Evolutionary conservation across 345 rosid species (phyloP), one percentile per base, ranked within the genome.

Genomic region (Salix dunnii): DNA sequence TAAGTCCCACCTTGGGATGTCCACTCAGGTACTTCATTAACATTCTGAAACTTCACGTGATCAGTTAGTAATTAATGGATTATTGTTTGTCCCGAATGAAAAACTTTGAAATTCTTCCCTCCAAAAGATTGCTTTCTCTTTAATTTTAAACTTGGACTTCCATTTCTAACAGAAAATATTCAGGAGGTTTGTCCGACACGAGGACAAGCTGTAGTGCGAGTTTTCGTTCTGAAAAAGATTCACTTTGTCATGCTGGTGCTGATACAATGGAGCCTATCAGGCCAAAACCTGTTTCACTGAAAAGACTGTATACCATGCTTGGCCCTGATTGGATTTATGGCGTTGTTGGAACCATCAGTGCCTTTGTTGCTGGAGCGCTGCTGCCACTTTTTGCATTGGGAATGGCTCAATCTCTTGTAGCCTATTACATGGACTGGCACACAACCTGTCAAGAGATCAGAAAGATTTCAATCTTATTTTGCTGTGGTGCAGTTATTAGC

Each of bases 351-450:
- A 87, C 87, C 49, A 43, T 91, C 36, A 73, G 90, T 69, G 92
- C 92, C 23, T 82, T 91, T 3, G 83, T 91, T 33, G 90, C 92
- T 35, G 97, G 97, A 81, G 90, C 97, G 25, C 91, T 88, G 82
- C 89, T 91, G 97, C 97, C 97, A 8, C 91, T 92, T 60, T 92
- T 92, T 31, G 96, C 96, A 9, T 90, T 92, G 55, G 97, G 97
- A 13, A 88, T 92, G 81, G 85, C 97, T 25, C 92, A 91, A 75
- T 91, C 96, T 55, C 91, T 92, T 63, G 96, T 92, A 43, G 64
- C 97, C 17, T 88, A 74, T 76, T 92, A 92, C 84, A 79, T 80
- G 86, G 88, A 74, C 80, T 92, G 97, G 97, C 92, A 84, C 8
- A 81, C 84, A 25, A 85, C 89, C 0, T 81, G 84, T 66, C 87